Conservation (phyloP, 345 rosid genomes). For the Salix arbutifolia region DNA sequence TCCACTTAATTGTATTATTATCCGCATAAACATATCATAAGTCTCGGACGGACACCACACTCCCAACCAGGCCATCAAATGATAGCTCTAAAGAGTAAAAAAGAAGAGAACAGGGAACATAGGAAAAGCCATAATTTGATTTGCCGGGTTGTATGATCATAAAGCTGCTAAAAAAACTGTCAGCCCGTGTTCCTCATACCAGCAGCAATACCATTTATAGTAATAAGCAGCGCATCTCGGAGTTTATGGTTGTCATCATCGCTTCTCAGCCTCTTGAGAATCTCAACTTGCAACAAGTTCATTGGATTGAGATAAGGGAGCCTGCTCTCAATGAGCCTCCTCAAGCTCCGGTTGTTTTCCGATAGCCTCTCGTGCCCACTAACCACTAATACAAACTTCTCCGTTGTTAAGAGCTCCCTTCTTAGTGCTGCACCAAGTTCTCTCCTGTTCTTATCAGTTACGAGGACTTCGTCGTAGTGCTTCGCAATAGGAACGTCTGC, state of each 20-base stretch:
- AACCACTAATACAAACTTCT: slow-evolving; percentile 65
- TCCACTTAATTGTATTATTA: background rate
- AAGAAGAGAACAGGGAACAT: background rate
- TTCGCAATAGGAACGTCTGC: slow-evolving; percentile 79
- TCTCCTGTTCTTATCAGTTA: slow-evolving; percentile 49
- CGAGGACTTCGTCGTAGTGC: slow-evolving; percentile 89
- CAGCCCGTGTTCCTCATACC: slow-evolving; percentile 88
- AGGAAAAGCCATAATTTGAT: background rate
- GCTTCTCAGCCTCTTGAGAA: slow-evolving; percentile 77
- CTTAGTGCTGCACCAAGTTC: slow-evolving; percentile 73
- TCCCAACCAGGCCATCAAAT: background rate
- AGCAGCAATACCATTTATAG: slow-evolving; percentile 92
- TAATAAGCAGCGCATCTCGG: slow-evolving; percentile 90
- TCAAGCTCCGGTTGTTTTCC: slow-evolving; percentile 70
- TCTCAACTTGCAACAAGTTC: slow-evolving; percentile 85
- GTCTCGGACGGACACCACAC: background rate
- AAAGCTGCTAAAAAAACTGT: background rate
- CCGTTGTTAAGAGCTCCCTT: slow-evolving; percentile 58
- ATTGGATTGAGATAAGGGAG: slow-evolving; percentile 87
- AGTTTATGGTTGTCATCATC: slow-evolving; percentile 79
- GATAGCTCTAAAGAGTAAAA: background rate
- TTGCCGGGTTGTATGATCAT: background rate
- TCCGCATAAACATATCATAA: background rate
- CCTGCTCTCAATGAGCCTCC: slow-evolving; percentile 89
- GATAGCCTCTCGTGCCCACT: slow-evolving; percentile 73